Conservation (phyloP, 352 stramenopile genomes). For the Thalassiosira sp. region DNA sequence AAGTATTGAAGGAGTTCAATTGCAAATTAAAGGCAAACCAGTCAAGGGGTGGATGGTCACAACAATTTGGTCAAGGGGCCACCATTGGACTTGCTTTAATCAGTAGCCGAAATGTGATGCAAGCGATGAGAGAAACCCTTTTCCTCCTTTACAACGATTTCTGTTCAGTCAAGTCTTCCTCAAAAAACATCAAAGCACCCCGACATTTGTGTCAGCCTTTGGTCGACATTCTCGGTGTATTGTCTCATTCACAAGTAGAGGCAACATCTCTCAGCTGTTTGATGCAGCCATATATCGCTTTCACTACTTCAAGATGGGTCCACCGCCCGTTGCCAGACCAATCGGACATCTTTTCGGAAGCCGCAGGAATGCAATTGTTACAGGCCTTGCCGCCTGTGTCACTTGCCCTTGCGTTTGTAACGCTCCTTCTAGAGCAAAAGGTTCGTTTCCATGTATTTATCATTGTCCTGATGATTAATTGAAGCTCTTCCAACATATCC, state of each 20-base stretch:
- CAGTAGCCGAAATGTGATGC: constrained; percentile 68
- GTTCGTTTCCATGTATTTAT: constrained; percentile 18
- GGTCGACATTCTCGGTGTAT: constrained; percentile 65
- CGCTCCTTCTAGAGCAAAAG: constrained; percentile 81
- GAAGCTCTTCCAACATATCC: background rate
- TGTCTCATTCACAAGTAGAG: constrained; percentile 38
- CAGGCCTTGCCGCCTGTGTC: constrained; percentile 71
- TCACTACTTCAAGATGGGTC: constrained; percentile 59
- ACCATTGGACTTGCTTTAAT: constrained; percentile 73
- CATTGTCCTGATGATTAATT: background rate
- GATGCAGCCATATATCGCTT: constrained; percentile 63
- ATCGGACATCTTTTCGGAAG: constrained; percentile 51
- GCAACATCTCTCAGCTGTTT: constrained; percentile 59
- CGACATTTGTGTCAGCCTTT: constrained; percentile 53
- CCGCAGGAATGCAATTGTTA: constrained; percentile 60
- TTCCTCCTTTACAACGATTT: constrained; percentile 63
- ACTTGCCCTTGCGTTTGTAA: constrained; percentile 73
- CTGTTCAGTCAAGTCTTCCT: constrained; percentile 34
- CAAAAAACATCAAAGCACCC: background rate
- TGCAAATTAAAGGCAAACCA: constrained; percentile 39
- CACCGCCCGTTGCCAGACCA: constrained; percentile 61
- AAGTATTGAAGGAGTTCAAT: constrained; percentile 59
- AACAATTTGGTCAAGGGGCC: constrained; percentile 10
- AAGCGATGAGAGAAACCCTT: constrained; percentile 71
- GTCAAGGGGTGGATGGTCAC: no score